These are phyloP conservation scores for Verruconis gallopava DNA, from an alignment of 2,329 filamentous ascomycete genomes.

Conservation along the genomic window DNA sequence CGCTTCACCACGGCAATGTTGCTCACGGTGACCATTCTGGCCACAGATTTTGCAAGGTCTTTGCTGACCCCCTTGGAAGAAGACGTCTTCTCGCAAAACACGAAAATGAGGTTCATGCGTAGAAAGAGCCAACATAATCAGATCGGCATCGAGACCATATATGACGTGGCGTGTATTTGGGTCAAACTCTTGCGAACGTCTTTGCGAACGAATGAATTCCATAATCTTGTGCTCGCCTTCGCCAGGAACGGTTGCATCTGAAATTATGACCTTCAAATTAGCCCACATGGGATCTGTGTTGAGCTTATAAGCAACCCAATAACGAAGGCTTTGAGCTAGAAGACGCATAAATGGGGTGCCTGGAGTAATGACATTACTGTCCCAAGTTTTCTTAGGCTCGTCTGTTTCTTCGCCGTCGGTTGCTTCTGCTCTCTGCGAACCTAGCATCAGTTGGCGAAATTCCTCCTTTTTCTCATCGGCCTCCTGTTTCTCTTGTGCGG, in stretches of 20 bases:
- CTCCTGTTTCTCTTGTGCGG: conserved; percentile 85
- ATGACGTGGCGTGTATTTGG: conserved; percentile 97
- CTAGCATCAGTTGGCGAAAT: conserved; percentile 63
- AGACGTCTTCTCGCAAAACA: conserved; percentile 92
- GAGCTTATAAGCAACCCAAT: conserved; percentile 96
- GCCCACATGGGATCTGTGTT: conserved; percentile 93
- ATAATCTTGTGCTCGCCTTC: conserved; percentile 99
- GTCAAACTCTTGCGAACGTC: conserved; percentile 78
- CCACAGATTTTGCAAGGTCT: conserved; percentile 83
- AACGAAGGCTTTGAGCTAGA: conserved; percentile 75
- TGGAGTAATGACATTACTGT: conserved; percentile 78
- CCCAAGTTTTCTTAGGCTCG: conserved; percentile 77
- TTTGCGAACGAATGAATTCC: conserved; percentile 91
- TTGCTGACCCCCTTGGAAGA: conserved; percentile 59
- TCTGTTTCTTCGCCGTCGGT: conserved; percentile 47
- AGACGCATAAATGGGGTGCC: conserved; percentile 99
- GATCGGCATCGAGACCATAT: conserved; percentile 91
- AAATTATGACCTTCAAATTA: conserved; percentile 88
- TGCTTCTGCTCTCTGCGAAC: conserved; percentile 54
- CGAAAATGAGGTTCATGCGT: conserved; percentile 97
- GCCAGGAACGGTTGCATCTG: conserved; percentile 91
- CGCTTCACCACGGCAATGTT: conserved; percentile 66
- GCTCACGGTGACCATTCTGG: conserved; percentile 80
- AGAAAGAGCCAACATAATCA: conserved; percentile 95
- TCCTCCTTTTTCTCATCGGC: conserved; percentile 87